Evolutionary conservation across 176 grass and related monocot species (phyloP).

Genomic region (Typha latifolia): DNA sequence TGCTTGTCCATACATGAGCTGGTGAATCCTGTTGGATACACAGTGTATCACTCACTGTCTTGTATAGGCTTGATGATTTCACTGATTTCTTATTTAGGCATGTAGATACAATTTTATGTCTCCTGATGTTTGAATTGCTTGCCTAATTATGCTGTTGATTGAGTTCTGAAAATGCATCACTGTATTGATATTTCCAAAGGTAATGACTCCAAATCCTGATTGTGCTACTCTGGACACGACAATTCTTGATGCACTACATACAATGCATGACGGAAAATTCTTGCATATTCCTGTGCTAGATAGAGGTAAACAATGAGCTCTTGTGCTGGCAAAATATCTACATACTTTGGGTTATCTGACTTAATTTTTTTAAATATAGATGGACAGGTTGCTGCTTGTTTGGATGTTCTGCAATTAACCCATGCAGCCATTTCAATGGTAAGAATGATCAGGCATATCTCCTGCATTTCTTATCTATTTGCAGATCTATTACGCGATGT

Average conservation of each 20-base stretch:
- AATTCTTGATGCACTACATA: conserved; percentile 96
- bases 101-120: background rate
- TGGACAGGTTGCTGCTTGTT: conserved; percentile 64
- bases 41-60: no score
- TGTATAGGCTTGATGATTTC: no score
- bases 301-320: conserved; percentile 38
- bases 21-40: background rate
- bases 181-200: conserved; percentile 35
- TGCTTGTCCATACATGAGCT: background rate
- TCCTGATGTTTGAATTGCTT: background rate
- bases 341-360: conserved; percentile 5
- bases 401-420: conserved; percentile 88
- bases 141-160: background rate
- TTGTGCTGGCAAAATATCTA: background rate
- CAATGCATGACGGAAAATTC: conserved; percentile 96
- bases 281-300: conserved; percentile 90
- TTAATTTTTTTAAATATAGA: conserved; percentile 52
- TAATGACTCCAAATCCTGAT: conserved; percentile 84
- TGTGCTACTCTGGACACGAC: conserved; percentile 71
- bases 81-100: no score
- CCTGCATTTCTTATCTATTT: background rate
- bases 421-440: conserved; percentile 96
- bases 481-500: no score
- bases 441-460: conserved; percentile 12
- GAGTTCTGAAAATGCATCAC: conserved; percentile 1